A percentile compares a stretch with the other conserved stretches of the same genome.
Conservation (phyloP, 805 yeast species). For the Torulaspora quercuum region DNA sequence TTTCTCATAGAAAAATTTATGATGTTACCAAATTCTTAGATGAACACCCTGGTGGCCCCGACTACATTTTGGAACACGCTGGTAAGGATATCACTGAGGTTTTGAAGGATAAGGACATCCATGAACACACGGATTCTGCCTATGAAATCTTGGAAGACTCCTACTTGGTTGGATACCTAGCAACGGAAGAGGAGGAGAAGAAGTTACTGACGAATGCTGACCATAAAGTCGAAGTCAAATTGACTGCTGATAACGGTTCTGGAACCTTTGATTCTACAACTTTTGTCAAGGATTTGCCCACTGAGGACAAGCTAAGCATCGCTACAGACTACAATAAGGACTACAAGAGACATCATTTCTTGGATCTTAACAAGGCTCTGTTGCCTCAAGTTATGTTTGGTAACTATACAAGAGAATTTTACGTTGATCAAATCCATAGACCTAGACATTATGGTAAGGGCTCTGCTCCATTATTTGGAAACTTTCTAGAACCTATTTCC, state of each 20-base stretch:
- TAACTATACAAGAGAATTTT: constrained; percentile 79
- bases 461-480: constrained; percentile 93
- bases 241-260: constrained; percentile 38
- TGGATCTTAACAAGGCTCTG: constrained; percentile 81
- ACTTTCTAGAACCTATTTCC: constrained; percentile 86
- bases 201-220: constrained; percentile 62
- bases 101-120: constrained; percentile 45
- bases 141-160: constrained; percentile 81
- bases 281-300: constrained; percentile 59
- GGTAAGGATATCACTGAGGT: constrained; percentile 79
- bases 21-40: constrained; percentile 59
- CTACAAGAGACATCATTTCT: constrained; percentile 70
- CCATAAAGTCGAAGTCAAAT: constrained; percentile 56
- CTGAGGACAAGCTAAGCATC: constrained; percentile 66
- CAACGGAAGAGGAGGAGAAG: constrained; percentile 72
- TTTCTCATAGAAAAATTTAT: constrained; percentile 75
- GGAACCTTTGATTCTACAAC: constrained; percentile 48
- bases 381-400: constrained; percentile 74
- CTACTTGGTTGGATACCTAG: constrained; percentile 76
- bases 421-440: constrained; percentile 93
- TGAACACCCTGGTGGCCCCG: constrained; percentile 69
- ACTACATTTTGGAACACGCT: constrained; percentile 66
- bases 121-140: constrained; percentile 80
- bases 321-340: constrained; percentile 77
- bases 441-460: constrained; percentile 98